Conservation (phyloP, 1,139 yeast genomes). For the Debaryomyces subglobosus region DNA sequence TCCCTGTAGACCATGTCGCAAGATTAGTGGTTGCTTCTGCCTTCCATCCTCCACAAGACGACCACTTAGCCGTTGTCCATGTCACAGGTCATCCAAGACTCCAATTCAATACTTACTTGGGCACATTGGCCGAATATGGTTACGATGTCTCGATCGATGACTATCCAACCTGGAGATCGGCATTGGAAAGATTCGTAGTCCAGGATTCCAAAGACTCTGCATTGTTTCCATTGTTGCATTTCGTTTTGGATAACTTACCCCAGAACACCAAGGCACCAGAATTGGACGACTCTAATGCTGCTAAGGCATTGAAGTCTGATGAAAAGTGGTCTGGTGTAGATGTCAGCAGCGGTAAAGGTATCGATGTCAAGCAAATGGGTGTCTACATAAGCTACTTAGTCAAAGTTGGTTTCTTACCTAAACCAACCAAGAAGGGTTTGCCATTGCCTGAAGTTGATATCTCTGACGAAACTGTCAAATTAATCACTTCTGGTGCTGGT, state of each 20-base stretch:
- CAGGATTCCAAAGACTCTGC: slow-evolving; percentile 78
- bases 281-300: slow-evolving; percentile 83
- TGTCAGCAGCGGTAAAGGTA: slow-evolving; percentile 70
- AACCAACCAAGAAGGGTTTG: slow-evolving; percentile 50
- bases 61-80: slow-evolving; percentile 74
- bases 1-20: slow-evolving; percentile 98
- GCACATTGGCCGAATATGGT: slow-evolving; percentile 68
- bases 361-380: slow-evolving; percentile 66
- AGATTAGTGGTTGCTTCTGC: slow-evolving; percentile 85
- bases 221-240: slow-evolving; percentile 87
- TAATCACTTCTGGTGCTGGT: slow-evolving; percentile 82
- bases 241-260: slow-evolving; percentile 90
- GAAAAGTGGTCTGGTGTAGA: slow-evolving; percentile 66
- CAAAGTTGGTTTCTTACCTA: slow-evolving; percentile 75
- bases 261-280: slow-evolving; percentile 94
- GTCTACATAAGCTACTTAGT: slow-evolving; percentile 78
- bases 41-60: slow-evolving; percentile 64
- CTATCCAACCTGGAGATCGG: slow-evolving; percentile 77
- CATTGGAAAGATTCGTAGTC: slow-evolving; percentile 76
- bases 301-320: slow-evolving; percentile 62
- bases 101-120: slow-evolving; percentile 72
- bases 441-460: slow-evolving; percentile 62
- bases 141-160: slow-evolving; percentile 63
- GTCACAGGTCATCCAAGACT: slow-evolving; percentile 98
- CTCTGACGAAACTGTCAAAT: slow-evolving; percentile 59